phyloP scores from a whole-genome alignment of 176 grass and related monocot species.

The Ampelocalamus luodianensis region DNA sequence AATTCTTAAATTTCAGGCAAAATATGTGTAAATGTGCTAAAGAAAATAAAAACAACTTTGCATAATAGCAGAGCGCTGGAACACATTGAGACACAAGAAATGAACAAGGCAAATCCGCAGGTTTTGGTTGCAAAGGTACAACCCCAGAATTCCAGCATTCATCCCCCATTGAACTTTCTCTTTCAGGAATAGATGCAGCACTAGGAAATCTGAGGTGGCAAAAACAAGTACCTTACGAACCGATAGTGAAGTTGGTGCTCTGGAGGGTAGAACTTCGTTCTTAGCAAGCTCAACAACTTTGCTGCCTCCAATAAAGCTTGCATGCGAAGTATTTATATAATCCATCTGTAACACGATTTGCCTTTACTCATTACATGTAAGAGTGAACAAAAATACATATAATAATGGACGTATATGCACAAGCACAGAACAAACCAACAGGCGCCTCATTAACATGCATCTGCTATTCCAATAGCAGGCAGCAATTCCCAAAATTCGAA shows the following conservation, averaged over 20 bases:
- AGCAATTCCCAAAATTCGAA: constrained; percentile 11
- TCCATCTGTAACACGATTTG: constrained; percentile 67
- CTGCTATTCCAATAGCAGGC: constrained; percentile 7
- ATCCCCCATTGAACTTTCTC: background rate
- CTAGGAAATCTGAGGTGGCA: constrained; percentile 27
- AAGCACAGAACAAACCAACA: constrained; percentile 21
- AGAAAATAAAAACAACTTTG: constrained; percentile 28
- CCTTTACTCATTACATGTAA: constrained; percentile 23
- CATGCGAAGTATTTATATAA: constrained; percentile 96
- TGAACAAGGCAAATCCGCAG: constrained; percentile 1
- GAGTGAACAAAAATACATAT: constrained; percentile 36
- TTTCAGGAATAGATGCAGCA: constrained; percentile 21
- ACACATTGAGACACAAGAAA: constrained; percentile 6
- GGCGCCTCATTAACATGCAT: constrained; percentile 13
- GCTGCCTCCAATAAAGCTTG: constrained; percentile 83
- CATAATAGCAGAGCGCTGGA: constrained; percentile 8
- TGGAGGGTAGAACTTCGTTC: constrained; percentile 56
- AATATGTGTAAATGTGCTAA: background rate
- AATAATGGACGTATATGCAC: constrained; percentile 20
- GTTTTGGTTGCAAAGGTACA: constrained; percentile 33
- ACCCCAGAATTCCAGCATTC: background rate
- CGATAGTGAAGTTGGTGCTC: constrained; percentile 43
- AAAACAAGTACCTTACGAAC: constrained; percentile 63
- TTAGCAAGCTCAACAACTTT: constrained; percentile 87
- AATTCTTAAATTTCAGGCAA: constrained; percentile 20